phyloP scores from a whole-genome alignment of 345 rosid genomes.

The Microthlaspi erraticum region DNA sequence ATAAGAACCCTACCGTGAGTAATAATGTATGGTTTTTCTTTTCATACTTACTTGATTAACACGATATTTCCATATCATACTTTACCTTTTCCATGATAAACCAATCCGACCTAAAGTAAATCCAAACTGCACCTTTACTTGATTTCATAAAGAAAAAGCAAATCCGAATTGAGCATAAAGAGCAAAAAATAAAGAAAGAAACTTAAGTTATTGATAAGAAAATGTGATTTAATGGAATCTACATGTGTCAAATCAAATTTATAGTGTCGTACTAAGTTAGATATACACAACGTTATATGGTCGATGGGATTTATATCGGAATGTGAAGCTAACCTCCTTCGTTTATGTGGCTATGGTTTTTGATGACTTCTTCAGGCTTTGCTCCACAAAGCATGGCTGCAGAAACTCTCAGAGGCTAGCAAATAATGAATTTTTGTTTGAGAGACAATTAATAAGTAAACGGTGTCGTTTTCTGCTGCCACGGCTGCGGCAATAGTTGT shows the following conservation, averaged over 20 bases:
- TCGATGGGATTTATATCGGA: not conserved
- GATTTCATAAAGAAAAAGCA: conserved; percentile 6
- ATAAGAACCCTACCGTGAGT: conserved; percentile 21
- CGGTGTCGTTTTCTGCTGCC: conserved; percentile 37
- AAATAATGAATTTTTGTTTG: conserved; percentile 10
- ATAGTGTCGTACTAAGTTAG: not conserved
- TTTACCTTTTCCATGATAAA: not conserved
- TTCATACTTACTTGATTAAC: conserved; percentile 1
- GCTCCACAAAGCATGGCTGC: not conserved
- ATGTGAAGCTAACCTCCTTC: not conserved
- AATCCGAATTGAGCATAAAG: not conserved
- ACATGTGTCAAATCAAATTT: not conserved
- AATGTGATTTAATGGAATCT: not conserved
- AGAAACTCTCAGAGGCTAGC: conserved; percentile 16
- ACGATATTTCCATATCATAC: not conserved
- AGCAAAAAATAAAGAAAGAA: no score
- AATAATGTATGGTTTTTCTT: conserved; percentile 1
- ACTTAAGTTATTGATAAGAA: not conserved
- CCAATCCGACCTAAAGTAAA: not conserved
- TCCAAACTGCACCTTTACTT: conserved; percentile 17
- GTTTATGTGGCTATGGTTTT: not conserved
- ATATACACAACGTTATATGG: not conserved
- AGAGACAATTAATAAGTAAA: conserved; percentile 4
- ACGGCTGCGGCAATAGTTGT: conserved; percentile 30
- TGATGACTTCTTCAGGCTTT: not conserved